phyloP scores from a whole-genome alignment of 2,329 filamentous ascomycete genomes.

The Plectosphaerella plurivora region DNA sequence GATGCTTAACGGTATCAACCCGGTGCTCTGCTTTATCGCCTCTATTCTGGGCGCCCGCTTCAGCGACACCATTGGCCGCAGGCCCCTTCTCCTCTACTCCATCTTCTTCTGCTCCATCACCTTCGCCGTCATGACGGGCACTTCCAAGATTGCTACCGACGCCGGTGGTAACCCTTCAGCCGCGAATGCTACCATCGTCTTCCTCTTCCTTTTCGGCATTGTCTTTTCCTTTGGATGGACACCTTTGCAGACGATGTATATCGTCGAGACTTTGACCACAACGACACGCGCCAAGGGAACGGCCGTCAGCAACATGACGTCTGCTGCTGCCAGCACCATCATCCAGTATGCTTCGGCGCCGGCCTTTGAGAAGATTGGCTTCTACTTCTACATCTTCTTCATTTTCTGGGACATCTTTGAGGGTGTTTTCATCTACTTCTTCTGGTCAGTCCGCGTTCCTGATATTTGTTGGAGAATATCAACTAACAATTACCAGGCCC shows the following conservation, averaged over 20 bases:
- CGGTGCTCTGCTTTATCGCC: slow-evolving; percentile 25
- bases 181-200: slow-evolving; percentile 33
- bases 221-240: slow-evolving; percentile 31
- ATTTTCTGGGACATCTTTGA: slow-evolving; percentile 40
- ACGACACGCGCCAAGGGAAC: slow-evolving; percentile 35
- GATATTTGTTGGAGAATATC: too few relatives aligned
- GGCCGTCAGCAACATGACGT: slow-evolving; percentile 34
- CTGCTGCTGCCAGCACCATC: slow-evolving; percentile 29
- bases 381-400: slow-evolving; percentile 41
- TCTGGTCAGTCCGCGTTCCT: slow-evolving; percentile 29
- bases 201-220: slow-evolving; percentile 32
- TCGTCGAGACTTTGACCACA: slow-evolving; percentile 34
- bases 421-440: slow-evolving; percentile 40
- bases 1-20: slow-evolving; percentile 35
- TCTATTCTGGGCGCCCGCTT: slow-evolving; percentile 34
- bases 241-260: slow-evolving; percentile 31
- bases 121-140: slow-evolving; percentile 32
- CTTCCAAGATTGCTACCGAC: slow-evolving; percentile 23
- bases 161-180: slow-evolving; percentile 22
- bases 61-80: slow-evolving; percentile 36
- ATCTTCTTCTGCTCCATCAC: slow-evolving; percentile 41
- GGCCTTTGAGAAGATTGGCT: slow-evolving; percentile 35
- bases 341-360: slow-evolving; percentile 40
- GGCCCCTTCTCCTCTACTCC: slow-evolving; percentile 37
- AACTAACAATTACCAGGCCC: slow-evolving; percentile 10